Evolutionary conservation across 2,329 filamentous ascomycete genomes (phyloP), one percentile per base, ranked within the genome.

Genomic region (Fusarium drepaniforme): DNA sequence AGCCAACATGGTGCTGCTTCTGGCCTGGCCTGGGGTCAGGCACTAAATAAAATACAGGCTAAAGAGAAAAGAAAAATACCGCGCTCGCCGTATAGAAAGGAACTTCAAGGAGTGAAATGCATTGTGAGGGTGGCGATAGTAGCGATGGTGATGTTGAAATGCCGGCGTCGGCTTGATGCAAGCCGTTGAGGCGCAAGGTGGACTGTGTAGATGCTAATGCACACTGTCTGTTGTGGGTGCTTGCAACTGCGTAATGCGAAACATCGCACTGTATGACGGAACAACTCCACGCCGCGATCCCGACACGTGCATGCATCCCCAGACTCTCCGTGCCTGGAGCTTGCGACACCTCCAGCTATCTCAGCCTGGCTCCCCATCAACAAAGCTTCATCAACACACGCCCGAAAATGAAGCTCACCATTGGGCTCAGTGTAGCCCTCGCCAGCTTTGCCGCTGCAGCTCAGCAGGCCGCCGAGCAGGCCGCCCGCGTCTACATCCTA

Each of bases 401-500:
- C 65, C 75, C 75, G 80, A 85, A 78, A 80, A 86, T 86, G 85
- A 86, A 85, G 83, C 83, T 85, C 77, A 82, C 77, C 69, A 74
- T 83, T 72, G 84, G 84, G 79, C 79, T 86, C 70, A 77, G 82
- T 66, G 82, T 82, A 71, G 83, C 82, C 71, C 77, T 86, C 61
- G 81, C 79, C 65, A 81, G 84, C 78, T 81, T 83, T 76, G 79
- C 80, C 67, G 81, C 83, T 66, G 82, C 83, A 59, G 84, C 86
- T 59, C 79, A 82, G 61, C 82, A 83, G 61, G 78, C 82, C 49
- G 89, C 89, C 64, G 85, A 88, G 61, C 81, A 83, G 46, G 79
- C 81, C 37, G 89, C 89, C 63, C 85, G 88, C 74, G 89, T 89
- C 73, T 92, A 88, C 81, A 84, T 91, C 67, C 83, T 91, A 60